Evolutionary conservation across 371 early-diverging fungal species (phyloP).

Genomic region (Apophysomyces trapeziformis): DNA sequence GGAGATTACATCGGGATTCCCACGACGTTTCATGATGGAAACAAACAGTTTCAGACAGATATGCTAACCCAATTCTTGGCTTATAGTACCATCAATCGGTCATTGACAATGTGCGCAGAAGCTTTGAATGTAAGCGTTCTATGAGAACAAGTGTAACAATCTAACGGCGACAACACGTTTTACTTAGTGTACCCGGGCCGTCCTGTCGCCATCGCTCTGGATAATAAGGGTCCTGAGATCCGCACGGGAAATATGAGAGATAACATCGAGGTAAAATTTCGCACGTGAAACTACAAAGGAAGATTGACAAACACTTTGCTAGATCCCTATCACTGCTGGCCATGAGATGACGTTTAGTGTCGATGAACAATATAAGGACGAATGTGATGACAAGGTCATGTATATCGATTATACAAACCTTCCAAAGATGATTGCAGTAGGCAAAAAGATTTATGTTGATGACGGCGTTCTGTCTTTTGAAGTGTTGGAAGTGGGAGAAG

Average conservation of each 20-base stretch:
- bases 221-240: slow-evolving; percentile 89
- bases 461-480: slow-evolving; percentile 83
- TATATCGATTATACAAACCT: slow-evolving; percentile 88
- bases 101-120: slow-evolving; percentile 78
- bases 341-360: slow-evolving; percentile 85
- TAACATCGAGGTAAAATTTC: slow-evolving; percentile 48
- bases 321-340: slow-evolving; percentile 64
- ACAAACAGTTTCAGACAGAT: too few relatives aligned
- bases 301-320: neutral
- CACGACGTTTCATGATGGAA: neutral
- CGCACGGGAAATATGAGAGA: slow-evolving; percentile 79
- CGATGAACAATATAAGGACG: slow-evolving; percentile 64
- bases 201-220: slow-evolving; percentile 87
- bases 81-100: slow-evolving; percentile 86
- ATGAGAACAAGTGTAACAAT: neutral
- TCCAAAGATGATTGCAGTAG: slow-evolving; percentile 74
- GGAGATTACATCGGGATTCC: neutral
- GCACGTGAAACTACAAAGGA: neutral
- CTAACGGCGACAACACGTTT: neutral
- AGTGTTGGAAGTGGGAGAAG: slow-evolving; percentile 65
- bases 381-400: slow-evolving; percentile 71
- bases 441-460: slow-evolving; percentile 84
- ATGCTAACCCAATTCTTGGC: neutral
- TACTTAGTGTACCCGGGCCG: slow-evolving; percentile 60
- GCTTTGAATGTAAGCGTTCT: slow-evolving; percentile 43